phyloP scores from a whole-genome alignment of 148 eudicot species.

The Mesembryanthemum crystallinum region DNA sequence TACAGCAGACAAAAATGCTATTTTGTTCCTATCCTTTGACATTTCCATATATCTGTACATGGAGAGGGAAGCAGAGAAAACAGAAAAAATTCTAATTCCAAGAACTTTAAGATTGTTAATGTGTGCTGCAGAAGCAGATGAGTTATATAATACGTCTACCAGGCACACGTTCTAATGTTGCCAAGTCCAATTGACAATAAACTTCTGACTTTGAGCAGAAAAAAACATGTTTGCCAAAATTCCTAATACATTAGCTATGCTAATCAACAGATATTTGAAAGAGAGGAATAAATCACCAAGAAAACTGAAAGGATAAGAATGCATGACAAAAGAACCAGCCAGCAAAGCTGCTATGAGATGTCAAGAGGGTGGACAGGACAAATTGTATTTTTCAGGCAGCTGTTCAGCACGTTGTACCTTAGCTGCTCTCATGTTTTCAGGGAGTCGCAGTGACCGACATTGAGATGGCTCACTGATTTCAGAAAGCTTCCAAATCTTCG shows the following conservation, averaged over 20 bases:
- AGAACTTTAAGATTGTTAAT: neutral
- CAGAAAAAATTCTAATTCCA: neutral
- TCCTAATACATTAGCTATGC: neutral
- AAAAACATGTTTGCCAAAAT: neutral
- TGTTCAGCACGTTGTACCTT: conserved; percentile 44
- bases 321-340: neutral
- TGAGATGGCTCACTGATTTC: conserved; percentile 78
- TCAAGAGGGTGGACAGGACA: neutral
- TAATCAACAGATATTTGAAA: neutral
- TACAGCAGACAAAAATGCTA: too few relatives aligned
- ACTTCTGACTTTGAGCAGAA: neutral
- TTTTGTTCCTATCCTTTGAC: too few relatives aligned
- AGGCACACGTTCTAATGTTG: neutral
- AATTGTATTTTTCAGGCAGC: neutral
- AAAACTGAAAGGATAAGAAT: neutral
- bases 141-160: neutral
- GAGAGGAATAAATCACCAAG: neutral
- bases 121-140: neutral
- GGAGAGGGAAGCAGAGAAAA: neutral
- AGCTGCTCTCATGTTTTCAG: conserved; percentile 63
- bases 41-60: too few relatives aligned
- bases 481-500: conserved; percentile 71
- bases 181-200: neutral
- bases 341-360: neutral
- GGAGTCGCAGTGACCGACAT: conserved; percentile 71